Percentiles rank a stretch among this genome's conserved stretches.
phyloP scores from a whole-genome alignment of 495 filamentous ascomycete species.

The Hypomontagnella submonticulosa region DNA sequence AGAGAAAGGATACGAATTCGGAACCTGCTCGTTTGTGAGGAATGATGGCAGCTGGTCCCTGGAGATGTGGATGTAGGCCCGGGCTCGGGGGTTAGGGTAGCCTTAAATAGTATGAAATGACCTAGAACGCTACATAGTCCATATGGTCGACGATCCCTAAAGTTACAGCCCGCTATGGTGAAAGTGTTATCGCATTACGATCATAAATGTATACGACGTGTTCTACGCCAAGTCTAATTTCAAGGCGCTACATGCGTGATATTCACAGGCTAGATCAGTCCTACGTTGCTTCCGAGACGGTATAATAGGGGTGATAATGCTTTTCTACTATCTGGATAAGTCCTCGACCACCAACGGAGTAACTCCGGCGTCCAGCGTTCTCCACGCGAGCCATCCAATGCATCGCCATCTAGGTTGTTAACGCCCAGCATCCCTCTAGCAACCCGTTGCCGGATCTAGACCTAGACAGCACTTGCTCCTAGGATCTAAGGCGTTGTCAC shows the following conservation, averaged over 20 bases:
- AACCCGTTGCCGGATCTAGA: conserved; percentile 25
- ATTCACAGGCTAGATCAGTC: too few species aligned
- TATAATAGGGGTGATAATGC: not conserved
- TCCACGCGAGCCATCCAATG: too few species aligned
- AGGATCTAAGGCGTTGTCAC: conserved; percentile 9
- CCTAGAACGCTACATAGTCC: too few species aligned
- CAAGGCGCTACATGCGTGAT: too few species aligned
- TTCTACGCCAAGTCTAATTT: too few species aligned
- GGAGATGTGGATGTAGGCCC: not conserved
- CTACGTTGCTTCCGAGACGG: not conserved
- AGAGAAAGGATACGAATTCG: not conserved
- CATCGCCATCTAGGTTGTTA: not conserved
- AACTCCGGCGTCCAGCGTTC: too few species aligned
- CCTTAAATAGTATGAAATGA: not conserved
- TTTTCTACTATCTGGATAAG: conserved; percentile 2
- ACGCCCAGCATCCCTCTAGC: not conserved
- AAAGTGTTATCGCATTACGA: too few species aligned
- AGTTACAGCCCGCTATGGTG: too few species aligned
- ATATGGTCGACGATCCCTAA: too few species aligned
- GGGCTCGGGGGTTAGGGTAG: not conserved
- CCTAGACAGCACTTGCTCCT: conserved; percentile 32
- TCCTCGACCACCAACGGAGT: too few species aligned
- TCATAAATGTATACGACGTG: too few species aligned
- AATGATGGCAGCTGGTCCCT: not conserved
- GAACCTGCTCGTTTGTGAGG: conserved; percentile 1